A percentile compares a stretch with the other conserved stretches of the same genome.
phyloP scores from a whole-genome alignment of 768 basidiomycete species.

The Galerina marginata region DNA sequence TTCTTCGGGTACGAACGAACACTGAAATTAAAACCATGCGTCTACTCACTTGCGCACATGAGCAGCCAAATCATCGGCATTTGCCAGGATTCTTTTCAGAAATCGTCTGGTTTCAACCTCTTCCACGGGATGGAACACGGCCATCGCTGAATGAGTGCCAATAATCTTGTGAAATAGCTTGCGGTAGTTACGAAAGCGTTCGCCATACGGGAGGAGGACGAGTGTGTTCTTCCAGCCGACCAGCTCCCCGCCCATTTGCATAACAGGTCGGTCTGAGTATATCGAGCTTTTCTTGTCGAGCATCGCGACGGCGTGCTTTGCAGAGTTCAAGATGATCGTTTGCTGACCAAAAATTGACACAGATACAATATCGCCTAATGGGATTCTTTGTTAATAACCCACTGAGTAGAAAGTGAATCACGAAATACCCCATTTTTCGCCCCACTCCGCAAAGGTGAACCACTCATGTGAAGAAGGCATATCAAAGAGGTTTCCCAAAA shows the following conservation, averaged over 20 bases:
- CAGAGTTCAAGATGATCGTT: conserved; percentile 50
- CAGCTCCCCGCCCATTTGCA: conserved; percentile 48
- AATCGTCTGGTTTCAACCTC: conserved; percentile 46
- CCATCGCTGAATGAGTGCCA: conserved; percentile 43
- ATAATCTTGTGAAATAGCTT: conserved; percentile 47
- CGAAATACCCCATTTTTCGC: conserved; percentile 45
- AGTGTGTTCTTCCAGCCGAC: conserved; percentile 46
- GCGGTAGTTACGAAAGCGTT: conserved; percentile 46
- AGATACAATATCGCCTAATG: conserved; percentile 49
- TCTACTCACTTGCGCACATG: conserved; percentile 43
- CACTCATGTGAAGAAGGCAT: conserved; percentile 54
- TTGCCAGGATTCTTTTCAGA: conserved; percentile 39
- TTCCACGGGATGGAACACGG: conserved; percentile 42
- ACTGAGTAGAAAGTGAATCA: neutral
- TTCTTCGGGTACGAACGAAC: neutral
- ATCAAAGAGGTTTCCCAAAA: conserved; percentile 54
- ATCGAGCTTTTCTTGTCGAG: conserved; percentile 56
- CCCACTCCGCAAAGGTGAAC: conserved; percentile 52
- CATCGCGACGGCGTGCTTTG: conserved; percentile 47
- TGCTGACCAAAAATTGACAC: conserved; percentile 50
- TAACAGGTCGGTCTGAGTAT: conserved; percentile 59
- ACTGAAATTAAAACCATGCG: conserved; percentile 10
- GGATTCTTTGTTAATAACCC: neutral
- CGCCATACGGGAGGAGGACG: conserved; percentile 41
- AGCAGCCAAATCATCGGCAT: conserved; percentile 37